These are phyloP conservation scores for Penicillium manginii DNA, from an alignment of 495 filamentous ascomycete species.

Conservation along the genomic window DNA sequence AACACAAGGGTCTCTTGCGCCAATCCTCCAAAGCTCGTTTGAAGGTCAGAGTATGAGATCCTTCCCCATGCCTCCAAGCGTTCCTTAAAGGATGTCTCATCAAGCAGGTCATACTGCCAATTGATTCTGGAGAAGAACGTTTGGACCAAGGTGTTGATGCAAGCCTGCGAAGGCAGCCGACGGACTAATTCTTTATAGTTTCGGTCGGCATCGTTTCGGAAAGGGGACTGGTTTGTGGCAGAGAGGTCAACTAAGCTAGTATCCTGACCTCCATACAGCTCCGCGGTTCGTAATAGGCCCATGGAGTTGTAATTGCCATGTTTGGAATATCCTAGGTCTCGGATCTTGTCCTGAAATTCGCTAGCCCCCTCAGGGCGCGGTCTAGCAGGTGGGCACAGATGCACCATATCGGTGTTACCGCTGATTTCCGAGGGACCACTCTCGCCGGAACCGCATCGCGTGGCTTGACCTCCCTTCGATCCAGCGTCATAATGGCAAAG, in stretches of 20 bases:
- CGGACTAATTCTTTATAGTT: constrained; percentile 58
- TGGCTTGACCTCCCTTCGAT: constrained; percentile 7
- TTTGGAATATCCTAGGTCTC: constrained; percentile 20
- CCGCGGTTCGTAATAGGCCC: constrained; percentile 14
- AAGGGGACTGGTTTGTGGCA: constrained; percentile 1
- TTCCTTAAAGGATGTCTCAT: constrained; percentile 52
- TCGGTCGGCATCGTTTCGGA: constrained; percentile 10
- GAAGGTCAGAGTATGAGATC: constrained; percentile 20
- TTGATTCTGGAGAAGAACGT: constrained; percentile 62
- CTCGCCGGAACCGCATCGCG: constrained; percentile 3
- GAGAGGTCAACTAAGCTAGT: neutral
- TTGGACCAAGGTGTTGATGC: constrained; percentile 55
- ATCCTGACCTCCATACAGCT: constrained; percentile 5
- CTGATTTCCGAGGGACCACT: constrained; percentile 7
- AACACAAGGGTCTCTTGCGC: constrained; percentile 33
- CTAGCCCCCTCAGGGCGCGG: constrained; percentile 5
- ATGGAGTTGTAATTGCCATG: constrained; percentile 17
- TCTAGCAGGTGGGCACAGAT: neutral
- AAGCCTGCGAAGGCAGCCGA: constrained; percentile 55
- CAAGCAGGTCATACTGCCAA: constrained; percentile 61
- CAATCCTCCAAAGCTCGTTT: constrained; percentile 13
- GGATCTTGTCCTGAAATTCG: constrained; percentile 12
- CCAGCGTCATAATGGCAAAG: constrained; percentile 37
- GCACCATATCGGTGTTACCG: neutral
- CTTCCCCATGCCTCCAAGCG: constrained; percentile 54